A percentile compares a stretch with the other conserved stretches of the same genome.
These are phyloP conservation scores for Melaleuca alternifolia DNA, from an alignment of 345 rosid genomes.

Conservation along the genomic window DNA sequence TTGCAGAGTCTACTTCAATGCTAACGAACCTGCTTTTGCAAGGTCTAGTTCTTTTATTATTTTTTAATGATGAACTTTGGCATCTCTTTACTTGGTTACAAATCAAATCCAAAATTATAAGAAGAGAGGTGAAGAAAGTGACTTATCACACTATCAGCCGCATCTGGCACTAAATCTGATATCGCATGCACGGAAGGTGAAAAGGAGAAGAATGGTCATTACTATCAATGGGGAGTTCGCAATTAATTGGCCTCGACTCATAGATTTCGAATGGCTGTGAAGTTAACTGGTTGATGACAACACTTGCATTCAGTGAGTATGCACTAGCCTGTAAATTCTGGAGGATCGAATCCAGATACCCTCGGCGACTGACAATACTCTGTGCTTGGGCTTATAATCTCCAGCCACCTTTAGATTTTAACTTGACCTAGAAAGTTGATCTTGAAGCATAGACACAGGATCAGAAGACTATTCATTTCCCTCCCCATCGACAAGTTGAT, in stretches of 20 bases:
- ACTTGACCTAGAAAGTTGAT: background rate
- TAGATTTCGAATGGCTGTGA: background rate
- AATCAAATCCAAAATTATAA: background rate
- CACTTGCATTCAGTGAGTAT: background rate
- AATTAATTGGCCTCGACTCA: background rate
- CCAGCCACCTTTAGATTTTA: background rate
- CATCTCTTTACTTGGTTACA: constrained; percentile 6
- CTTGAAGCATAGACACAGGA: background rate
- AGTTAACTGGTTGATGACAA: background rate
- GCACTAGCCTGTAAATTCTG: background rate
- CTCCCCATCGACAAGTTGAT: background rate
- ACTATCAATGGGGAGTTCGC: background rate
- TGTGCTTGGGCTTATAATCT: background rate
- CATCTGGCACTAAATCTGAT: background rate
- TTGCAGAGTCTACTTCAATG: background rate
- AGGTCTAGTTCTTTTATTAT: background rate
- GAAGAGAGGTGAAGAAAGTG: background rate
- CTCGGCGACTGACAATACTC: background rate
- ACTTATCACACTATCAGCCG: background rate
- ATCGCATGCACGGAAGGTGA: background rate
- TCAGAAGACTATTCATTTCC: background rate
- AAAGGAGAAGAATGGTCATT: background rate
- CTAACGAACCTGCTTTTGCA: background rate
- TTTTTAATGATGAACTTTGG: background rate
- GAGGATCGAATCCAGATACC: background rate